phyloP scores from a whole-genome alignment of 768 basidiomycete genomes.

The Gelatoporia subvermispora region DNA sequence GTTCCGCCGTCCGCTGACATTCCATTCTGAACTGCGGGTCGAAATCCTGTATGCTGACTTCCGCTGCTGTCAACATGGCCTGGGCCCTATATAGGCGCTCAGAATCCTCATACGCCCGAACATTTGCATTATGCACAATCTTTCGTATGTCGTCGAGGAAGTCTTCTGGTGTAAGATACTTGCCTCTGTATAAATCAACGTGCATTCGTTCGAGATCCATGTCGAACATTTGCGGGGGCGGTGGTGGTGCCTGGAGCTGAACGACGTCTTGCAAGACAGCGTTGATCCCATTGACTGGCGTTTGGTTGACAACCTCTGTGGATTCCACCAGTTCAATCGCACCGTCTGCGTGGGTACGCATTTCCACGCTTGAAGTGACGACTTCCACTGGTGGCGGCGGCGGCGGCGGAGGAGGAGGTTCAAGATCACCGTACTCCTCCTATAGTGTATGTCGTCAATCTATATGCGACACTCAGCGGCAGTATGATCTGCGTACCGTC shows the following conservation, averaged over 20 bases:
- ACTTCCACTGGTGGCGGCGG: conserved; percentile 27
- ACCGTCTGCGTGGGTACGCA: conserved; percentile 37
- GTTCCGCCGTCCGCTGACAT: conserved; percentile 81
- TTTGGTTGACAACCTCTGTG: conserved; percentile 12
- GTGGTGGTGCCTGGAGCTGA: conserved; percentile 30
- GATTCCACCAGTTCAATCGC: conserved; percentile 37
- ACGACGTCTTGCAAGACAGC: conserved; percentile 15
- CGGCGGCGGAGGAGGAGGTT: conserved; percentile 16
- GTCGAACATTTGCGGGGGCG: conserved; percentile 58
- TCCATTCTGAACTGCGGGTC: conserved; percentile 74
- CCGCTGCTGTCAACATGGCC: conserved; percentile 81
- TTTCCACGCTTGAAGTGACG: conserved; percentile 32
- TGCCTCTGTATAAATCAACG: conserved; percentile 72
- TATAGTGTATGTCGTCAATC: conserved; percentile 23
- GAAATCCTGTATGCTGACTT: conserved; percentile 84
- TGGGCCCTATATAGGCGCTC: conserved; percentile 81
- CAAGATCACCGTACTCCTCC: conserved; percentile 67
- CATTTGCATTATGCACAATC: conserved; percentile 71
- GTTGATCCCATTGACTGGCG: conserved; percentile 33
- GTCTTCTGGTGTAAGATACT: conserved; percentile 82
- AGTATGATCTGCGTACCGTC: conserved; percentile 42
- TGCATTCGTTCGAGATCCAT: conserved; percentile 95
- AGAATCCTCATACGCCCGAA: conserved; percentile 53
- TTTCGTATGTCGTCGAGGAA: conserved; percentile 82
- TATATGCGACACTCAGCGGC: background rate